Conservation (phyloP, 345 rosid species). For the Geranium brycei region DNA sequence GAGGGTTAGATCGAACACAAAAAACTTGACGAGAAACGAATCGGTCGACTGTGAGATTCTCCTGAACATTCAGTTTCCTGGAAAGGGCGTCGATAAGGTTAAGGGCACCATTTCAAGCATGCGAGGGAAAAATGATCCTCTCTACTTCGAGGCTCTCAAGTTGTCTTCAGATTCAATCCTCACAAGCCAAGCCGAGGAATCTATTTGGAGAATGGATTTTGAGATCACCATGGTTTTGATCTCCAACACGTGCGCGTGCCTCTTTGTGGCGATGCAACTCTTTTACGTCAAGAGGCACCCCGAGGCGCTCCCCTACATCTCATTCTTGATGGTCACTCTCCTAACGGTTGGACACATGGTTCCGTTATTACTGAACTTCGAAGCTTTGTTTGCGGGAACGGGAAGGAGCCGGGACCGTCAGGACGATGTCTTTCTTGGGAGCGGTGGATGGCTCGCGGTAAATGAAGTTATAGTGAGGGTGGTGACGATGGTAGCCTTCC, state of each 20-base stretch:
- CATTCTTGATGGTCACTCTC: conserved; percentile 46
- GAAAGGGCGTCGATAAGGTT: conserved; percentile 28
- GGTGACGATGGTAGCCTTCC: conserved; percentile 74
- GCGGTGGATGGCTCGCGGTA: conserved; percentile 73
- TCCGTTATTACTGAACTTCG: conserved; percentile 66
- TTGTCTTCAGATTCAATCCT: conserved; percentile 50
- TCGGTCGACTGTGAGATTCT: conserved; percentile 50
- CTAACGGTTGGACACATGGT: conserved; percentile 69
- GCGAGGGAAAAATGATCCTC: conserved; percentile 45
- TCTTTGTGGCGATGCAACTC: conserved; percentile 61
- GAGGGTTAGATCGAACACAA: conserved; percentile 14
- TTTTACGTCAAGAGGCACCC: conserved; percentile 64
- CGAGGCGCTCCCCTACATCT: conserved; percentile 53
- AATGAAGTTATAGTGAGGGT: conserved; percentile 71
- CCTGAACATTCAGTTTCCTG: conserved; percentile 41
- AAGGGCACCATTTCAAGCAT: conserved; percentile 62
- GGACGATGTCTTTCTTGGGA: conserved; percentile 38
- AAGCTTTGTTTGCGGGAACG: conserved; percentile 42
- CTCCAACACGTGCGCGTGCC: conserved; percentile 58
- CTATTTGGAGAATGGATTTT: conserved; percentile 82
- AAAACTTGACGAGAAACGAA: conserved; percentile 11
- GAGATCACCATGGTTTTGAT: conserved; percentile 69
- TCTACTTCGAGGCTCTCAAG: conserved; percentile 44
- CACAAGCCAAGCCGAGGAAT: conserved; percentile 45
- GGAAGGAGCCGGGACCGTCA: conserved; percentile 19